These are phyloP conservation scores for Phytophthora chlamydospora DNA, from an alignment of 352 stramenopile species.

Conservation along the genomic window DNA sequence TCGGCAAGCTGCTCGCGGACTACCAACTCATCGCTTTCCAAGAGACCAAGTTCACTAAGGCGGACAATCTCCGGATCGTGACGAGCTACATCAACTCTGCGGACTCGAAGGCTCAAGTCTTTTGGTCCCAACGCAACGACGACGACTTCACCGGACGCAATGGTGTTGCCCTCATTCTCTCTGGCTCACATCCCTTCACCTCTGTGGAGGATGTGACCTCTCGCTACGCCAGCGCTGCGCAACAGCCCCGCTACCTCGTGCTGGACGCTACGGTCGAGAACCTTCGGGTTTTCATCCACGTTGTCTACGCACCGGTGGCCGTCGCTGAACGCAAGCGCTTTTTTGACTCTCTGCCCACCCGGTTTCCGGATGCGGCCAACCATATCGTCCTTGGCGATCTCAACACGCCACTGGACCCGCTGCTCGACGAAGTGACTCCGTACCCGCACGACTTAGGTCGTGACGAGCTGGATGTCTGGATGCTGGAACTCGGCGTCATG, in stretches of 20 bases:
- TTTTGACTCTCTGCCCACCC: not conserved
- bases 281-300: not conserved
- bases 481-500: constrained; percentile 2
- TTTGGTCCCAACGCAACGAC: constrained; percentile 10
- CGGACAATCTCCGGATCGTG: not conserved
- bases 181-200: not conserved
- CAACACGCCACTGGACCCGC: constrained; percentile 7
- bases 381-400: constrained; percentile 11
- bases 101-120: not conserved
- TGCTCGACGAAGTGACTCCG: not conserved
- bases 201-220: not conserved
- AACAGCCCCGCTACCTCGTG: not conserved
- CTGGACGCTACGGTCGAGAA: not conserved
- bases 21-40: constrained; percentile 12
- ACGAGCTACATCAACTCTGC: not conserved
- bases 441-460: not conserved
- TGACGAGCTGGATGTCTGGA: not conserved
- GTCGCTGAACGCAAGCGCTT: not conserved
- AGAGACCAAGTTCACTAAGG: constrained; percentile 9
- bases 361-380: not conserved
- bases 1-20: too few species aligned
- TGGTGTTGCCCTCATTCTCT: not conserved
- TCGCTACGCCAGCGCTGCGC: not conserved
- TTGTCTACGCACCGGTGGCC: constrained; percentile 8
- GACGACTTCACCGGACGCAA: constrained; percentile 1